A percentile compares a stretch with the other conserved stretches of the same genome.
These are phyloP conservation scores for Heracleum sosnowskyi DNA, from an alignment of 129 eudicot species.

Conservation along the genomic window DNA sequence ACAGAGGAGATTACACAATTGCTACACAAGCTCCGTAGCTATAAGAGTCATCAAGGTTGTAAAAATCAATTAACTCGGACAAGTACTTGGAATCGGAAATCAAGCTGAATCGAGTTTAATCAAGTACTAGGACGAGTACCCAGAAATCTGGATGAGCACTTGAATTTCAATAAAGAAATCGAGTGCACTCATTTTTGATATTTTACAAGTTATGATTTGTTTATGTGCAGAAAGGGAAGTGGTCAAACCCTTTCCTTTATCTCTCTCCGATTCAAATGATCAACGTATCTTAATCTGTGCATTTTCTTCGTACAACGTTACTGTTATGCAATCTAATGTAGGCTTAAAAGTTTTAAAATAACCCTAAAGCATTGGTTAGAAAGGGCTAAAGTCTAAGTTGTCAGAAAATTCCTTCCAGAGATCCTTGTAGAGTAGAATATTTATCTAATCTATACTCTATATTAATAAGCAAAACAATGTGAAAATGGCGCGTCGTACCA, in stretches of 20 bases:
- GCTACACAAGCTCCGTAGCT: background rate
- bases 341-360: constrained; percentile 1
- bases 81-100: too few relatives aligned
- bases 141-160: too few relatives aligned
- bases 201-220: too few relatives aligned
- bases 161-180: too few relatives aligned
- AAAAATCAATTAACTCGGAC: too few relatives aligned
- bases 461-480: too few relatives aligned
- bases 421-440: background rate
- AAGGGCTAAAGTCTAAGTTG: background rate
- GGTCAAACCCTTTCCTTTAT: background rate
- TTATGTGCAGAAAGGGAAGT: background rate
- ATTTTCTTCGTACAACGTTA: background rate
- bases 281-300: background rate
- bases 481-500: too few relatives aligned
- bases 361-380: constrained; percentile 2
- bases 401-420: background rate
- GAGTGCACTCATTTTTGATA: too few relatives aligned
- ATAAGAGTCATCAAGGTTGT: background rate
- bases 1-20: background rate
- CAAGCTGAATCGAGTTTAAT: too few relatives aligned
- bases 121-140: too few relatives aligned
- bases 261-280: background rate
- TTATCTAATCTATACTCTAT: too few relatives aligned
- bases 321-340: constrained; percentile 3